A percentile compares a stretch with the other conserved stretches of the same genome.
phyloP scores from a whole-genome alignment of 176 grass and related monocot species.

The Dactylis glomerata region DNA sequence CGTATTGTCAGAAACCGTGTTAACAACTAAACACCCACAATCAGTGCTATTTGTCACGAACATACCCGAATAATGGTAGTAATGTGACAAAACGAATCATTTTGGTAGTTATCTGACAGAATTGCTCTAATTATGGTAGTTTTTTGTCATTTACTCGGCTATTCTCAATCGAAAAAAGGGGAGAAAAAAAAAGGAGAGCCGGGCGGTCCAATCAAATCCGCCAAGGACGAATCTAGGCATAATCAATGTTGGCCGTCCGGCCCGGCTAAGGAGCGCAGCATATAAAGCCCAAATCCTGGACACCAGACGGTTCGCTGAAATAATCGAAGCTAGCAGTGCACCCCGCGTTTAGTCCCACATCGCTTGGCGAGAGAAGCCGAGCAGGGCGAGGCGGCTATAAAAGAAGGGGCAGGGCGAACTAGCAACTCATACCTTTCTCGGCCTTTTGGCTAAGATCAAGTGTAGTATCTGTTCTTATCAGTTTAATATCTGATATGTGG shows the following conservation, averaged over 20 bases:
- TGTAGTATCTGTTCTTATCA: slow-evolving; percentile 93
- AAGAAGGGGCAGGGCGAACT: background rate
- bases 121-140: no score
- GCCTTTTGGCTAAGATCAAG: slow-evolving; percentile 88
- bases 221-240: background rate
- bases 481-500: slow-evolving; percentile 88
- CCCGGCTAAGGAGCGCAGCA: background rate
- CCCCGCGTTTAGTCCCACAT: background rate
- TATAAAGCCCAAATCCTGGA: background rate
- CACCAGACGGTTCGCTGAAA: background rate
- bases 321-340: no score
- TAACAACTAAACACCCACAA: no score
- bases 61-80: no score
- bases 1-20: no score
- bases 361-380: background rate
- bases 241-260: background rate
- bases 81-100: no score
- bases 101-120: no score
- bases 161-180: no score
- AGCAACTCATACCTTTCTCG: slow-evolving; percentile 61
- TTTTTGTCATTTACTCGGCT: no score
- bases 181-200: background rate
- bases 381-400: background rate
- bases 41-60: no score
- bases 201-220: background rate